Conservation (phyloP, 2,329 filamentous ascomycete species). For the Graphiopsis chlorocephala region DNA sequence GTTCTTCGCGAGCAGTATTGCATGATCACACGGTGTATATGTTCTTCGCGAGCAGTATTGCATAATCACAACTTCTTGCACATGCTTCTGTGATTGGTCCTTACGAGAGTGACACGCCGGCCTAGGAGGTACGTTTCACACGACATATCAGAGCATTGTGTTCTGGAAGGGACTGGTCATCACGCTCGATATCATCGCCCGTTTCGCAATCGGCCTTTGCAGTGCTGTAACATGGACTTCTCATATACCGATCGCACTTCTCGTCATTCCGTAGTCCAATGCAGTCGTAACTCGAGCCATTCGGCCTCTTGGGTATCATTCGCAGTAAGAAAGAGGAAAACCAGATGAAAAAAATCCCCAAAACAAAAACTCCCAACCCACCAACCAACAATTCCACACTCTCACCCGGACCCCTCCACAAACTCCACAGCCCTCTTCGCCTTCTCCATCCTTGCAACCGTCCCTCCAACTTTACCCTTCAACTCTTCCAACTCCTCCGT, state of each 20-base stretch:
- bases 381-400: neutral
- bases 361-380: neutral
- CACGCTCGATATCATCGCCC: neutral
- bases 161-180: neutral
- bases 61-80: no score
- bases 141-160: neutral
- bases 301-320: slow-evolving; percentile 7
- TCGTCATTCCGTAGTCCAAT: neutral
- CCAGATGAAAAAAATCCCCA: neutral
- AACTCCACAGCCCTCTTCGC: slow-evolving; percentile 25
- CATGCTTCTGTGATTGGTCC: no score
- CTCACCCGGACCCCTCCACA: slow-evolving; percentile 11
- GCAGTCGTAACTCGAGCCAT: neutral
- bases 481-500: slow-evolving; percentile 40
- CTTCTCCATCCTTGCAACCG: slow-evolving; percentile 46
- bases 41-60: no score
- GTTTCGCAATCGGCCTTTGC: neutral
- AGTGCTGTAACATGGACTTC: neutral
- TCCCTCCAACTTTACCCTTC: slow-evolving; percentile 45
- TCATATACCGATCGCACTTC: neutral
- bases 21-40: no score
- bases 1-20: no score
- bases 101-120: no score
- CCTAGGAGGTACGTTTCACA: no score
- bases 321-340: neutral